phyloP scores from a whole-genome alignment of 140 eudicot species.

The Ambrosia hybrid region DNA sequence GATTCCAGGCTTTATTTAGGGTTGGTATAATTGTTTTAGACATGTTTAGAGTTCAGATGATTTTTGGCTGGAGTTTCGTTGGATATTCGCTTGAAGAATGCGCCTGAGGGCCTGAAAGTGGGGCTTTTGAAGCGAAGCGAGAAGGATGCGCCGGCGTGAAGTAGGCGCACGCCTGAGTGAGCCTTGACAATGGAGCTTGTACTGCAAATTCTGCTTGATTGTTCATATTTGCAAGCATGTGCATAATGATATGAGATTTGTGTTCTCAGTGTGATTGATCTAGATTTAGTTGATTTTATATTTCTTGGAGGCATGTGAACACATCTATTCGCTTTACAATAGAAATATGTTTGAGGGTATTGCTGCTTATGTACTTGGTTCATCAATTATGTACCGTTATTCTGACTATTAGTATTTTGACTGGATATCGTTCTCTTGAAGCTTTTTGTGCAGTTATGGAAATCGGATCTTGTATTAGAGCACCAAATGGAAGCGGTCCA shows the following conservation, averaged over 20 bases:
- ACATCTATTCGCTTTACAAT: not conserved
- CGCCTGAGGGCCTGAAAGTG: too few relatives aligned
- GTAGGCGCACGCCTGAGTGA: too few relatives aligned
- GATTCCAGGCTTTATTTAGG: too few relatives aligned
- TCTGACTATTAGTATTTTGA: slow-evolving; percentile 7
- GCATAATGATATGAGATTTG: not conserved
- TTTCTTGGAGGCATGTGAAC: not conserved
- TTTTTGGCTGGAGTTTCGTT: too few relatives aligned
- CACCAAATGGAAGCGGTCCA: slow-evolving; percentile 27
- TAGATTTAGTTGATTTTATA: not conserved
- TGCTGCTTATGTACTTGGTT: slow-evolving; percentile 1
- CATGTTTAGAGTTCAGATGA: too few relatives aligned
- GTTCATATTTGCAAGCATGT: not conserved
- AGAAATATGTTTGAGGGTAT: not conserved
- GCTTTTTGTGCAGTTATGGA: slow-evolving; percentile 38
- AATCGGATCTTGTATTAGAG: slow-evolving; percentile 36
- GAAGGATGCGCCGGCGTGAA: too few relatives aligned
- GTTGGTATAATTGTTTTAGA: too few relatives aligned
- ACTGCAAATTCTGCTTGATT: not conserved
- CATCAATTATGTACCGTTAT: not conserved
- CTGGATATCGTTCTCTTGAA: slow-evolving; percentile 20
- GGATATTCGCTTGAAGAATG: too few relatives aligned
- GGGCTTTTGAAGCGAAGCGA: too few relatives aligned
- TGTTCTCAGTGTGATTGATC: slow-evolving; percentile 7
- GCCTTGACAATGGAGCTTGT: not conserved